Conservation (phyloP, 495 filamentous ascomycete species). For the Letharia columbiana region DNA sequence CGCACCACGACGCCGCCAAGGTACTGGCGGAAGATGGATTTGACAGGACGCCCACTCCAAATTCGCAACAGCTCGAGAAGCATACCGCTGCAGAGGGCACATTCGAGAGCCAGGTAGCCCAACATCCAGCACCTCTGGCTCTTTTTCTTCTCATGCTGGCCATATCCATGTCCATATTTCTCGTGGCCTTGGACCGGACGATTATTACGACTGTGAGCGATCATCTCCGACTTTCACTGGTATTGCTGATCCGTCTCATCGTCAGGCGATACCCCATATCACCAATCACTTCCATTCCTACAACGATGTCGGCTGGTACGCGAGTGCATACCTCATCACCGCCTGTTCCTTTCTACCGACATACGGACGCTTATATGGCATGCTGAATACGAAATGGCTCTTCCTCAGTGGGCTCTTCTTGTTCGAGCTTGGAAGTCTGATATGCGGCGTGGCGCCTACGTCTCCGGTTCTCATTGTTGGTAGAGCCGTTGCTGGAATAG, state of each 20-base stretch:
- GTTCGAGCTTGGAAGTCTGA: constrained; percentile 39
- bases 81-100: background rate
- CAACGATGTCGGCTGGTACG: constrained; percentile 40
- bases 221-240: background rate
- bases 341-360: constrained; percentile 39
- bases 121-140: background rate
- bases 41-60: background rate
- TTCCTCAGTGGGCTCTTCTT: constrained; percentile 33
- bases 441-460: constrained; percentile 36
- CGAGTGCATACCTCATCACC: constrained; percentile 37
- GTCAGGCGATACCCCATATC: constrained; percentile 34
- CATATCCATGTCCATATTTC: background rate
- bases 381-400: constrained; percentile 36
- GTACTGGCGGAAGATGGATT: background rate
- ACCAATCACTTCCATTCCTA: constrained; percentile 37
- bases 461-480: constrained; percentile 39
- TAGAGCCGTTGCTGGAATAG: constrained; percentile 38
- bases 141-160: background rate
- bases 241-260: background rate
- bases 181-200: background rate
- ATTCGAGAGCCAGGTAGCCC: background rate
- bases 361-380: constrained; percentile 38
- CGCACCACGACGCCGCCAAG: background rate
- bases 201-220: background rate
- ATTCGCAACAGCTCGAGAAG: constrained; percentile 31